phyloP scores from a whole-genome alignment of 805 yeast species.

The Torulaspora microellipsoides region DNA sequence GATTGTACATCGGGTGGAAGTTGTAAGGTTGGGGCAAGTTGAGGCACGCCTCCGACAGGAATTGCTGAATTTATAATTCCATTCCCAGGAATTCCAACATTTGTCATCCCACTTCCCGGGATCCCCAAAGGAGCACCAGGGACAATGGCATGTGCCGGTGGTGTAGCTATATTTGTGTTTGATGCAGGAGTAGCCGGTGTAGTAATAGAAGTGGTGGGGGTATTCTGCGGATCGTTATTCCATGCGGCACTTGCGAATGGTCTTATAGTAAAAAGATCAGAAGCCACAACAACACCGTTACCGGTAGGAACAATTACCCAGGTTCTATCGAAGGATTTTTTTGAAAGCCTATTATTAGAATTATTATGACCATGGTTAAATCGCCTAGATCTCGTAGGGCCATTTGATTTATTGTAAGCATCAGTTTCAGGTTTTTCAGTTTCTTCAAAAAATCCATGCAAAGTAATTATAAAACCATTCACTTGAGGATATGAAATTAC shows the following conservation, averaged over 20 bases:
- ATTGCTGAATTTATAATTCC: constrained; percentile 2
- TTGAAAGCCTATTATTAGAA: constrained; percentile 39
- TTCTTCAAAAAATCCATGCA: constrained; percentile 87
- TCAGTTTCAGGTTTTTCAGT: constrained; percentile 47
- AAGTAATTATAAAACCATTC: constrained; percentile 67
- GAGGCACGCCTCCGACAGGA: constrained; percentile 12
- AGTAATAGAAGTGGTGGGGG: constrained; percentile 8
- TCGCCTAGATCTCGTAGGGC: constrained; percentile 23
- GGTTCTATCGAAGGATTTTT: constrained; percentile 81
- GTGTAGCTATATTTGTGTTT: constrained; percentile 12
- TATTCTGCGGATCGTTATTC: constrained; percentile 28
- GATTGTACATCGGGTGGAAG: constrained; percentile 52
- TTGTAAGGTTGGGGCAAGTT: constrained; percentile 34
- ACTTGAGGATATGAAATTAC: constrained; percentile 66
- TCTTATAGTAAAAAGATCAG: constrained; percentile 73
- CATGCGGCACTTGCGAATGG: constrained; percentile 58
- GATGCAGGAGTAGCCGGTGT: constrained; percentile 14
- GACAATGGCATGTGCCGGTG: constrained; percentile 3
- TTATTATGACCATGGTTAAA: constrained; percentile 31
- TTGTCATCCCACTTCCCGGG: constrained; percentile 1
- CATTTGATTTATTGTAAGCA: constrained; percentile 21
- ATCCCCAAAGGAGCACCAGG: background rate
- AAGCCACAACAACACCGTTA: constrained; percentile 71
- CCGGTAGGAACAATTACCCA: constrained; percentile 71
- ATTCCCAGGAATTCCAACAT: constrained; percentile 6